phyloP scores from a whole-genome alignment of 1,139 yeast species.

The Blastobotrys niveus region DNA sequence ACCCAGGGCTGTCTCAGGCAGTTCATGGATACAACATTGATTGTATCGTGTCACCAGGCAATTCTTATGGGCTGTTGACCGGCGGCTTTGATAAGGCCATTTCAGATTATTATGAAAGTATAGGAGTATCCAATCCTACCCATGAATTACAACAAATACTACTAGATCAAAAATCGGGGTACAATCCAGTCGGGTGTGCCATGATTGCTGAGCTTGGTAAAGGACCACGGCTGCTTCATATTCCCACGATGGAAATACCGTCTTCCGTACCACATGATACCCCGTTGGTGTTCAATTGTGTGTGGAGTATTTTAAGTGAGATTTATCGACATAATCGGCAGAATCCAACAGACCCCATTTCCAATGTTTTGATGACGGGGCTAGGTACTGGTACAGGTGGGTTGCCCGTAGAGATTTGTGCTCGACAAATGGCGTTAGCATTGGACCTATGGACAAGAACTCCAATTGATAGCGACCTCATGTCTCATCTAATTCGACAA shows the following conservation, averaged over 20 bases:
- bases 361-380: slow-evolving; percentile 43
- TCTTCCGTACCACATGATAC: slow-evolving; percentile 17
- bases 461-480: background rate
- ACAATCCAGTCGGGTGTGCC: slow-evolving; percentile 33
- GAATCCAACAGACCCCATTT: slow-evolving; percentile 5
- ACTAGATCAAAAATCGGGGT: slow-evolving; percentile 27
- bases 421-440: slow-evolving; percentile 7
- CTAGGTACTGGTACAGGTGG: slow-evolving; percentile 49
- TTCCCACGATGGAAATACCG: slow-evolving; percentile 50
- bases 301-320: slow-evolving; percentile 40
- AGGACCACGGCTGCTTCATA: slow-evolving; percentile 37
- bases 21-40: slow-evolving; percentile 18
- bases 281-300: slow-evolving; percentile 40
- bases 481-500: background rate
- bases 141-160: slow-evolving; percentile 25
- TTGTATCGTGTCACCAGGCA: slow-evolving; percentile 49
- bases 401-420: slow-evolving; percentile 30
- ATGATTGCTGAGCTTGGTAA: slow-evolving; percentile 23
- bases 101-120: slow-evolving; percentile 31
- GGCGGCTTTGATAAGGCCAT: slow-evolving; percentile 49
- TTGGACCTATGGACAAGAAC: background rate
- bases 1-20: slow-evolving; percentile 15
- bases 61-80: slow-evolving; percentile 46
- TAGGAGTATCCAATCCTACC: slow-evolving; percentile 18
- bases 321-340: slow-evolving; percentile 25